Conservation (phyloP, 331 rosid species). For the Phaseolus coccineus region DNA sequence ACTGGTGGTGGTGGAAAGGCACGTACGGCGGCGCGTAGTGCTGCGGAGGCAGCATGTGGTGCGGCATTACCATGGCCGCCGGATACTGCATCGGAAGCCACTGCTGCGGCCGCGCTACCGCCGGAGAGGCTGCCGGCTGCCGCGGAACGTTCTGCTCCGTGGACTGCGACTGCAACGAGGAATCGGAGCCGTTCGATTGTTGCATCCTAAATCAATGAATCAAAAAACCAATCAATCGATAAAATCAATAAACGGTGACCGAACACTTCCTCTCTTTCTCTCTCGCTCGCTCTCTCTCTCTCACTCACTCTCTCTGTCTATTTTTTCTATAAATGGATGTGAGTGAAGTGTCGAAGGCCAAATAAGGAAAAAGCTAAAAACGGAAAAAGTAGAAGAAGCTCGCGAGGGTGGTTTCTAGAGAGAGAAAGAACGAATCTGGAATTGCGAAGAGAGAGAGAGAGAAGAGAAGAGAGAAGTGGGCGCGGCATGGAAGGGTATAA, state of each 20-base stretch:
- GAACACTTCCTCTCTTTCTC: not conserved
- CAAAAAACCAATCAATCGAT: not conserved
- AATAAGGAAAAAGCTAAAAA: slow-evolving; percentile 20
- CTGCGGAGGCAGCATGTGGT: slow-evolving; percentile 89
- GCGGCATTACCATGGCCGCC: slow-evolving; percentile 97
- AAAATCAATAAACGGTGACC: slow-evolving; percentile 4
- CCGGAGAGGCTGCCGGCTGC: not conserved
- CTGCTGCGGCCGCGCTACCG: slow-evolving; percentile 59
- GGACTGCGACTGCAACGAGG: slow-evolving; percentile 44
- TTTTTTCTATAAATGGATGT: not conserved
- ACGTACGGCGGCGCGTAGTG: slow-evolving; percentile 80
- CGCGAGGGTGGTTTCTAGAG: slow-evolving; percentile 29
- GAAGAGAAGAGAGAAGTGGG: slow-evolving; percentile 30
- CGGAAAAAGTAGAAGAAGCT: not conserved
- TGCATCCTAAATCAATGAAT: slow-evolving; percentile 62
- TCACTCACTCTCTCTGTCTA: not conserved
- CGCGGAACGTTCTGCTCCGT: slow-evolving; percentile 44
- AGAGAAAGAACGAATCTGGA: slow-evolving; percentile 57
- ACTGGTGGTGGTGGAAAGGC: slow-evolving; percentile 70
- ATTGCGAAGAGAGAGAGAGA: slow-evolving; percentile 15
- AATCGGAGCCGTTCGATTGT: slow-evolving; percentile 84
- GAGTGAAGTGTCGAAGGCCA: not conserved
- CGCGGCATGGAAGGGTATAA: slow-evolving; percentile 54
- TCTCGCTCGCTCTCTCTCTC: not conserved
- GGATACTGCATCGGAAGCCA: slow-evolving; percentile 96